Base-by-base conservation (phyloP, 345 rosid genomes). In the Citrus hindsii region DNA sequence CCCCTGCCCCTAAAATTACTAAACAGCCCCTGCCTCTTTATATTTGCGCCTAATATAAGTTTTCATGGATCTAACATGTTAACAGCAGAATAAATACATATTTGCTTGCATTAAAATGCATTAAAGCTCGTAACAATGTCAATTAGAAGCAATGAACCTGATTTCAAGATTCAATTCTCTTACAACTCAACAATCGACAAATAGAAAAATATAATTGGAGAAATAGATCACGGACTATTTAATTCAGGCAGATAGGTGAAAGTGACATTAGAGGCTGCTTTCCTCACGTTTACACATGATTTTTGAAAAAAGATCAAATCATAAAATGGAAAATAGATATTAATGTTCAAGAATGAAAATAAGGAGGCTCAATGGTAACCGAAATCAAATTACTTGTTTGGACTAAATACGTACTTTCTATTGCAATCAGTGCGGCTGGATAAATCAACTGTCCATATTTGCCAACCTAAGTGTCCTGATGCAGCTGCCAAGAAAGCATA, bases 391-490 rank as follows among this genome's bases (percentile, higher is more conserved):
- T 5, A 16, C 67, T 10, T 55, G 66, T 46, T 22, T 64, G 74
- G 46, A 18, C 63, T 58, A 68, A 68, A n/a, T 67, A 82, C 86
- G n/a, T 74, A 90, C 95, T 88, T 80, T 53, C 75, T 56, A 60
- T 75, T 85, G 82, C 86, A 90, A 86, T 86, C 91, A 60, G 83
- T 82, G 9, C 94, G 91, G 80, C 91, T 83, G 71, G 97, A 85
- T 56, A 92, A 73, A 79, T 96, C 80, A 62, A 84, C 92, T 24
- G 94, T 89, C 77, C 86, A 85, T 82, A 96, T 96, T 77, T 96
- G 98, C 98, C 97, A 94, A 48, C 89, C 94, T 83, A 96, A 76
- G 9, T 96, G 98, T 84, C 94, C 98, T 22, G 93, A 90, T 67
- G 94, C 98, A 60, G 91, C 94, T 12, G 84, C 80, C 81, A 94